These are phyloP conservation scores for Rhizopogon rudus DNA, from an alignment of 768 basidiomycete genomes.

Conservation along the genomic window DNA sequence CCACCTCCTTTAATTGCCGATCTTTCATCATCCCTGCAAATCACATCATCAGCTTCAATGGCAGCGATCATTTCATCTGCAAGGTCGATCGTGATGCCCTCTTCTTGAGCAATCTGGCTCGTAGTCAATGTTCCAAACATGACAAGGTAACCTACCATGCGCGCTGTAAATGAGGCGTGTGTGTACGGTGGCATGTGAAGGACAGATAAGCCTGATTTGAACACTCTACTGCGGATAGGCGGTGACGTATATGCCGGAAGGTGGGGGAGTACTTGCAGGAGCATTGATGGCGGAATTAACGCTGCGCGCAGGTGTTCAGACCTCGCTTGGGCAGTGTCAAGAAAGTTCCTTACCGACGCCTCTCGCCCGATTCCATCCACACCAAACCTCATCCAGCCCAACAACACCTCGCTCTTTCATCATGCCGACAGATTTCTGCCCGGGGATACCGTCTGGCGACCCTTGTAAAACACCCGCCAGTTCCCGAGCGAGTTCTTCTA, in stretches of 20 bases:
- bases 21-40: slow-evolving; percentile 70
- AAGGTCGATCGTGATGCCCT: slow-evolving; percentile 68
- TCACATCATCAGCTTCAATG: slow-evolving; percentile 63
- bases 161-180: slow-evolving; percentile 58
- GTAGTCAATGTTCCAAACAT: slow-evolving; percentile 51
- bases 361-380: slow-evolving; percentile 89
- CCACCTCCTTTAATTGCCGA: slow-evolving; percentile 33
- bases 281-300: slow-evolving; percentile 83
- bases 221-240: slow-evolving; percentile 59
- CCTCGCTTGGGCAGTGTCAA: slow-evolving; percentile 1
- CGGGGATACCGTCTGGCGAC: slow-evolving; percentile 11
- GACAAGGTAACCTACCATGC: slow-evolving; percentile 53
- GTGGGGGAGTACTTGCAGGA: slow-evolving; percentile 69
- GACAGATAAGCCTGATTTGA: slow-evolving; percentile 72
- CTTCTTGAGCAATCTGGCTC: slow-evolving; percentile 66
- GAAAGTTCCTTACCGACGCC: slow-evolving; percentile 65
- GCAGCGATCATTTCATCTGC: slow-evolving; percentile 73
- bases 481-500: slow-evolving; percentile 77
- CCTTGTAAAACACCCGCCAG: slow-evolving; percentile 69
- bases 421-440: slow-evolving; percentile 41
- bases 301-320: slow-evolving; percentile 40
- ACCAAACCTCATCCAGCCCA: slow-evolving; percentile 91
- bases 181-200: slow-evolving; percentile 81
- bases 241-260: slow-evolving; percentile 64
- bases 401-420: slow-evolving; percentile 80